Base-by-base conservation (phyloP, 768 basidiomycete species). In the Termitomyces sp. region DNA sequence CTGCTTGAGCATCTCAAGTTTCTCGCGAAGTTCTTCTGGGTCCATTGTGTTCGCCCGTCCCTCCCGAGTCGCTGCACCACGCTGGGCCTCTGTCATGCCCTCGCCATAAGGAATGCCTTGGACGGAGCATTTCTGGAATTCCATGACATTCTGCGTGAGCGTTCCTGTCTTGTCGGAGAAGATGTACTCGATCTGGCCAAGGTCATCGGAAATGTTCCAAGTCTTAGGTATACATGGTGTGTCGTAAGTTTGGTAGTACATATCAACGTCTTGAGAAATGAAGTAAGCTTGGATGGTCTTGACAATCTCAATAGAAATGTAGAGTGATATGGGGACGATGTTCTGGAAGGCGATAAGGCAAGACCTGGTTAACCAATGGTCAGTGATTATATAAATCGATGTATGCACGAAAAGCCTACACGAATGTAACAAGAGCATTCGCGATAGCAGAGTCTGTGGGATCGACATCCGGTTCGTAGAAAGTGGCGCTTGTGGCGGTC, bases 161-260 rank as follows among this genome's bases (percentile, higher is more conserved):
- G 96, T 99, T 18, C 93, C 94, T 0, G 95, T 96, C 79, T 96
- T 96, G 81, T 95, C 93, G 10, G 90, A 94, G 62, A 81, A 82
- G 36, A 82, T 79, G 71, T 96, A 99, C 77, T 98, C 95, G 72
- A 98, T 98, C 76, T 98, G 96, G 28, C 96, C 96, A 2, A 99
- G 85, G 74, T 98, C 96, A 70, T 98, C 96, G 3, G 94, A 97
- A 66, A 98, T 95, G 70, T 95, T 96, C 95, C 96, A 98, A 5
- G 93, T 95, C 72, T 98, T 98, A 30, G 96, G 95, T 4, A 94
- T 86, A 66, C 96, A 98, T 0, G 93, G 77, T 2, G 91, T 88
- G 69, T 97, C 87, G 70, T 88, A 88, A 40, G 88, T 85, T 59
- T 82, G 77, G 75, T 97, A 97, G 77, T 93, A 97, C 93, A 98